These are phyloP conservation scores for barrel medic (Medicago truncatula) DNA, from an alignment of 306 rosid genomes.

Conservation along the genomic window DNA sequence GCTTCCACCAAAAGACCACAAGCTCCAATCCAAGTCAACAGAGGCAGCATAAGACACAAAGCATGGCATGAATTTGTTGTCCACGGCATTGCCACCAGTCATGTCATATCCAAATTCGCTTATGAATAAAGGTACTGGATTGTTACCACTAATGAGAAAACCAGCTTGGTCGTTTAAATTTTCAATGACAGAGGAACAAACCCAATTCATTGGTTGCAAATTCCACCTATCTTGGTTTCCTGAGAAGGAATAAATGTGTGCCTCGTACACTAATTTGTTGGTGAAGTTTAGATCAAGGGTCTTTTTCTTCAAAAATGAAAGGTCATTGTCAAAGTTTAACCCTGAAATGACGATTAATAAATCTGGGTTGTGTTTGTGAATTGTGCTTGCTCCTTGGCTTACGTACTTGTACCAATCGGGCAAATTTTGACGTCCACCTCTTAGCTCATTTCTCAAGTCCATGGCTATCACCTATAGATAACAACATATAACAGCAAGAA, in stretches of 20 bases:
- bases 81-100: slow-evolving; percentile 9
- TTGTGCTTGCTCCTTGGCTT: slow-evolving; percentile 43
- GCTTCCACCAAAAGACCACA: slow-evolving; percentile 58
- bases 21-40: slow-evolving; percentile 57
- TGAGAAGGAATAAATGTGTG: slow-evolving; percentile 50
- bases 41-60: slow-evolving; percentile 40
- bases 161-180: slow-evolving; percentile 10
- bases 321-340: slow-evolving; percentile 47
- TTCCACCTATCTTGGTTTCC: slow-evolving; percentile 35
- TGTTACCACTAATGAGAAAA: slow-evolving; percentile 41
- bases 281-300: slow-evolving; percentile 33
- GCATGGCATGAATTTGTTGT: slow-evolving; percentile 49
- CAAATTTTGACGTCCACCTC: slow-evolving; percentile 45
- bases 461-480: slow-evolving; percentile 48
- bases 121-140: slow-evolving; percentile 44
- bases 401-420: slow-evolving; percentile 50
- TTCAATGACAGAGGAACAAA: not conserved
- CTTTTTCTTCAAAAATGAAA: slow-evolving; percentile 44
- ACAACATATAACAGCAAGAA: not conserved
- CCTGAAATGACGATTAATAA: slow-evolving; percentile 49
- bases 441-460: slow-evolving; percentile 58
- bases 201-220: slow-evolving; percentile 42
- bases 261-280: slow-evolving; percentile 52
- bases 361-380: slow-evolving; percentile 43
- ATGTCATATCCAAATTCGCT: slow-evolving; percentile 63